A percentile compares a stretch with the other conserved stretches of the same genome.
Evolutionary conservation across 805 yeast species (phyloP).

Genomic region (Lachancea mirantina): DNA sequence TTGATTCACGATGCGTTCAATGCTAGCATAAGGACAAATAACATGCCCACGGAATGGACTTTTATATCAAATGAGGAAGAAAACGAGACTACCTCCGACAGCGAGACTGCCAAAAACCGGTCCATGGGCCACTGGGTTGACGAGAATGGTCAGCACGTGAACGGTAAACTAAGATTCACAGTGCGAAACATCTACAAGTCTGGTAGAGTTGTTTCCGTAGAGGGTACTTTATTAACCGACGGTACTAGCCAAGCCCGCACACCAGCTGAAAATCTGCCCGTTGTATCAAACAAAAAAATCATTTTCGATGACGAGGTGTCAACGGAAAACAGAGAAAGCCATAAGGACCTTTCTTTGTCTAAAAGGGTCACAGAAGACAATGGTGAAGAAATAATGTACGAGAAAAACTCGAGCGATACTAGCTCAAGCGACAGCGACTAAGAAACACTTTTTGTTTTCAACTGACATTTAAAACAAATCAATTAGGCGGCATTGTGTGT

Average conservation of each 20-base stretch:
- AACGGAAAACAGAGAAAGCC: constrained; percentile 30
- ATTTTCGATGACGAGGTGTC: constrained; percentile 42
- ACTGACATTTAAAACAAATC: no score
- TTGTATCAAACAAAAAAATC: constrained; percentile 41
- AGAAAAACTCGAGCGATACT: constrained; percentile 27
- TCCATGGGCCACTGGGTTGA: constrained; percentile 88
- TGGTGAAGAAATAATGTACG: constrained; percentile 32
- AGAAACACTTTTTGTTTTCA: no score
- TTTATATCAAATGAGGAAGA: constrained; percentile 77
- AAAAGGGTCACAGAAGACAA: constrained; percentile 27
- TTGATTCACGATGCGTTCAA: constrained; percentile 90
- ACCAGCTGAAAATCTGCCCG: constrained; percentile 49
- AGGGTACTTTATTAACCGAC: constrained; percentile 63
- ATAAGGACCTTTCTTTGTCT: constrained; percentile 29
- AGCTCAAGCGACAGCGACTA: constrained; percentile 24
- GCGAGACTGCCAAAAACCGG: constrained; percentile 31
- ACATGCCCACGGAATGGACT: constrained; percentile 81
- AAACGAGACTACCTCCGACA: constrained; percentile 13
- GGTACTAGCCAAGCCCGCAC: constrained; percentile 24
- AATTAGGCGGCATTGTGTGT: no score
- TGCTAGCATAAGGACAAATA: constrained; percentile 79
- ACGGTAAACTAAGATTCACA: constrained; percentile 73
- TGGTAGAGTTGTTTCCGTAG: constrained; percentile 77
- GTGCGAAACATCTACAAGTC: constrained; percentile 66
- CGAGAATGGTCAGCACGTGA: constrained; percentile 62